Conservation (phyloP, 2,329 filamentous ascomycete species). For the Alternaria novae-zelandiae region DNA sequence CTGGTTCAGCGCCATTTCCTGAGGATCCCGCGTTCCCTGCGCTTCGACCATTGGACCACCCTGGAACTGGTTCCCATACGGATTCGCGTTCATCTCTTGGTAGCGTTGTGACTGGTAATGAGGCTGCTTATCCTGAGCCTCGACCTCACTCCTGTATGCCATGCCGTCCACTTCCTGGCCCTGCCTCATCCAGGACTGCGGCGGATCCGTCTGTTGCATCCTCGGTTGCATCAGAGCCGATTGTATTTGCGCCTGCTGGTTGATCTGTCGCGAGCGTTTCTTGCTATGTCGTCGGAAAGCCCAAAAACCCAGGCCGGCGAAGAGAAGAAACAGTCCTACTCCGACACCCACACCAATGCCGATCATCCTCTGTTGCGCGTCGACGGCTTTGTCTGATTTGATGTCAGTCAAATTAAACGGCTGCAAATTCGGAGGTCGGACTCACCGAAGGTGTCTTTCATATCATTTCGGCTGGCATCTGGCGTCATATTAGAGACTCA, state of each 20-base stretch:
- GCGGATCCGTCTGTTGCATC: background rate
- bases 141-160: constrained; percentile 4
- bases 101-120: background rate
- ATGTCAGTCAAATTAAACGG: background rate
- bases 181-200: background rate
- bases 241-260: background rate
- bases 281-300: constrained; percentile 3
- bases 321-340: constrained; percentile 4
- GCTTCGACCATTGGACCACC: background rate
- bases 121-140: background rate
- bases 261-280: constrained; percentile 3
- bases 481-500: background rate
- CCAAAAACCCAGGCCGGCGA: background rate
- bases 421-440: background rate
- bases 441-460: background rate
- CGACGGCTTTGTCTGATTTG: background rate
- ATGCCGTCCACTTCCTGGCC: background rate
- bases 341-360: background rate
- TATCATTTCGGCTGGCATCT: background rate
- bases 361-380: background rate
- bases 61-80: background rate
- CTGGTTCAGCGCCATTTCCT: constrained; percentile 2
- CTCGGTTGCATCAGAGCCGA: background rate
- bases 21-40: background rate
- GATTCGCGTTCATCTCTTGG: constrained; percentile 3